phyloP scores from a whole-genome alignment of 768 basidiomycete species.

The Mycena vulgaris region DNA sequence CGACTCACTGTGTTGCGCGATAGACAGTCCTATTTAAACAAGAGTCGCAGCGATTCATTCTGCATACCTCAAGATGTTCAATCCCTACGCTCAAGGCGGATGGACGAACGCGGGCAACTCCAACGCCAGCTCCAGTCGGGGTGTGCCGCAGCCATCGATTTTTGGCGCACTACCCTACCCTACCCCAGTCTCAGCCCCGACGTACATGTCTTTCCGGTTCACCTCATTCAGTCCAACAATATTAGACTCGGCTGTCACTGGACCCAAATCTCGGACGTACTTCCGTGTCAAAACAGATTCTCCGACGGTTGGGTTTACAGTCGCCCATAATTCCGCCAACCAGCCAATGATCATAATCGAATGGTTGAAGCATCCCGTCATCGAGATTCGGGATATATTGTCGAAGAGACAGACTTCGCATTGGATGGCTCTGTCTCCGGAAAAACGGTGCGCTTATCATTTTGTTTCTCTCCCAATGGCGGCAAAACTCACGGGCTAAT shows the following conservation, averaged over 20 bases:
- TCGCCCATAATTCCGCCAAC: neutral
- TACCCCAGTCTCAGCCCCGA: slow-evolving; percentile 38
- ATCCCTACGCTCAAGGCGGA: slow-evolving; percentile 31
- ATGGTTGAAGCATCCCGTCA: neutral
- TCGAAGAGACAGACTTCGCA: slow-evolving; percentile 53
- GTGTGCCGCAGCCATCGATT: slow-evolving; percentile 51
- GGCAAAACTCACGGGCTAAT: too few species aligned
- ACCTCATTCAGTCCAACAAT: slow-evolving; percentile 55
- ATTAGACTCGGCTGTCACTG: slow-evolving; percentile 60
- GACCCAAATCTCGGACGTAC: slow-evolving; percentile 55
- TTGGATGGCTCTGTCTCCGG: slow-evolving; percentile 62
- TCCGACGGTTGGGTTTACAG: slow-evolving; percentile 45
- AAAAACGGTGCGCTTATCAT: slow-evolving; percentile 54
- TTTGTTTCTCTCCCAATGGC: neutral
- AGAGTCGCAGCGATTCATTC: neutral
- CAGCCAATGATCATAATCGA: neutral
- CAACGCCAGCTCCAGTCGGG: neutral
- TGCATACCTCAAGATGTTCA: slow-evolving; percentile 22
- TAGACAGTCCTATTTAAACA: too few species aligned
- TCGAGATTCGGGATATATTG: slow-evolving; percentile 46
- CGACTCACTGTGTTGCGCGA: too few species aligned
- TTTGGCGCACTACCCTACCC: slow-evolving; percentile 63
- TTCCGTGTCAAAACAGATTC: slow-evolving; percentile 58
- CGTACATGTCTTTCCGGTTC: slow-evolving; percentile 60
- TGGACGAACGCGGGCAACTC: slow-evolving; percentile 18